Percentiles rank a stretch among this genome's conserved stretches.
phyloP scores from a whole-genome alignment of 164 flowering plant species.

The Annona cherimola region DNA sequence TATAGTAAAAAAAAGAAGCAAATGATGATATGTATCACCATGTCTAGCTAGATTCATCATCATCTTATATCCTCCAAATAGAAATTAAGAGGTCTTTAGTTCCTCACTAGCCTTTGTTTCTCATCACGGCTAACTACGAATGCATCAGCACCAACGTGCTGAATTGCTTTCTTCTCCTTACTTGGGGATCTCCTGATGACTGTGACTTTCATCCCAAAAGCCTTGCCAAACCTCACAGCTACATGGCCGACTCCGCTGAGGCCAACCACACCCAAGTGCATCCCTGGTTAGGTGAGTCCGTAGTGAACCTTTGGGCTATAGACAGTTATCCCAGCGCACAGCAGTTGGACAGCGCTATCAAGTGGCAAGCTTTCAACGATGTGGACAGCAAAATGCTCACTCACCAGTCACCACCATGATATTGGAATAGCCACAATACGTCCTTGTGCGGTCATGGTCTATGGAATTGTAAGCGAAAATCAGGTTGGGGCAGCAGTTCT shows the following conservation, averaged over 20 bases:
- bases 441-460: conserved; percentile 23
- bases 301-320: conserved; percentile 41
- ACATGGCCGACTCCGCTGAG: conserved; percentile 45
- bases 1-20: no score
- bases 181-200: conserved; percentile 61
- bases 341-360: conserved; percentile 32
- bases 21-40: no score
- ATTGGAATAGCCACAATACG: conserved; percentile 37
- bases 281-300: conserved; percentile 34
- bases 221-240: conserved; percentile 36
- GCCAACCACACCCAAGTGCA: conserved; percentile 43
- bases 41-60: no score
- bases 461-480: conserved; percentile 13
- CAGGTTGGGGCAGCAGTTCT: conserved; percentile 32
- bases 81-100: no score
- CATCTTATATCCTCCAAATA: no score
- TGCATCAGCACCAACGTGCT: conserved; percentile 42
- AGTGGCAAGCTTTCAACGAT: conserved; percentile 12
- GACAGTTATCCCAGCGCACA: conserved; percentile 46
- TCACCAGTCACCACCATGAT: conserved; percentile 17
- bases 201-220: conserved; percentile 50
- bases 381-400: conserved; percentile 31
- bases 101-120: conserved; percentile 35
- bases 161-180: no score
- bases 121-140: conserved; percentile 50